A percentile compares a stretch with the other conserved stretches of the same genome.
phyloP scores from a whole-genome alignment of 352 stramenopile species.

The Pythium monospermum region DNA sequence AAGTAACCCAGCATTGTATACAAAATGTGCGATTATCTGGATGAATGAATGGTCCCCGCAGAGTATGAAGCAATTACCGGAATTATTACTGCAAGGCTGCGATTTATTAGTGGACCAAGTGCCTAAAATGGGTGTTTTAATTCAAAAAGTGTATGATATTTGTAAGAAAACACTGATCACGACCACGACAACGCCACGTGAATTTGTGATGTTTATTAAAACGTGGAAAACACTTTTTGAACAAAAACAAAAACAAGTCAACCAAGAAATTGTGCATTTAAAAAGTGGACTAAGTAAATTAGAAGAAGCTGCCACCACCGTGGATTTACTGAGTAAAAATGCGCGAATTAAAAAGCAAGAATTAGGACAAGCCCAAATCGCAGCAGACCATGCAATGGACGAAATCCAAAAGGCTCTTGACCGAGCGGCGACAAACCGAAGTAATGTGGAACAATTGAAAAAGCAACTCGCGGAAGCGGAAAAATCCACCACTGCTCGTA shows the following conservation, averaged over 20 bases:
- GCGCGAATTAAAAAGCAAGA: slow-evolving; percentile 89
- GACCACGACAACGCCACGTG: slow-evolving; percentile 70
- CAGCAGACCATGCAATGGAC: slow-evolving; percentile 92
- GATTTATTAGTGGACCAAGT: slow-evolving; percentile 63
- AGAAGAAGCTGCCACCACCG: slow-evolving; percentile 84
- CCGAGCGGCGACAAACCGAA: slow-evolving; percentile 80
- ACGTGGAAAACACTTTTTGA: slow-evolving; percentile 80
- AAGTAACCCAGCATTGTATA: slow-evolving; percentile 93
- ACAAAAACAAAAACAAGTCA: slow-evolving; percentile 72
- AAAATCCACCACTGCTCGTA: slow-evolving; percentile 85
- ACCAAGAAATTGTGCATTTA: slow-evolving; percentile 85
- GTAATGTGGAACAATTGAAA: slow-evolving; percentile 90
- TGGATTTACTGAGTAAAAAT: slow-evolving; percentile 88
- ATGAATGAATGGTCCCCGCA: slow-evolving; percentile 87
- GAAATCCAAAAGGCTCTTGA: slow-evolving; percentile 93
- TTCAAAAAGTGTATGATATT: slow-evolving; percentile 58
- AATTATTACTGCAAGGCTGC: slow-evolving; percentile 53
- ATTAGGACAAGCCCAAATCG: slow-evolving; percentile 79
- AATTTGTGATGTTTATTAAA: slow-evolving; percentile 83
- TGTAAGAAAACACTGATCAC: slow-evolving; percentile 39
- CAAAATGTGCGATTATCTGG: slow-evolving; percentile 88
- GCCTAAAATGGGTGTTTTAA: slow-evolving; percentile 44
- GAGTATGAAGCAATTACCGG: slow-evolving; percentile 76
- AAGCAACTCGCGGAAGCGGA: slow-evolving; percentile 87
- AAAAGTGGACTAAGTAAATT: slow-evolving; percentile 89